Base-by-base conservation (phyloP, 805 yeast species). In the Cephaloascus albidus region DNA sequence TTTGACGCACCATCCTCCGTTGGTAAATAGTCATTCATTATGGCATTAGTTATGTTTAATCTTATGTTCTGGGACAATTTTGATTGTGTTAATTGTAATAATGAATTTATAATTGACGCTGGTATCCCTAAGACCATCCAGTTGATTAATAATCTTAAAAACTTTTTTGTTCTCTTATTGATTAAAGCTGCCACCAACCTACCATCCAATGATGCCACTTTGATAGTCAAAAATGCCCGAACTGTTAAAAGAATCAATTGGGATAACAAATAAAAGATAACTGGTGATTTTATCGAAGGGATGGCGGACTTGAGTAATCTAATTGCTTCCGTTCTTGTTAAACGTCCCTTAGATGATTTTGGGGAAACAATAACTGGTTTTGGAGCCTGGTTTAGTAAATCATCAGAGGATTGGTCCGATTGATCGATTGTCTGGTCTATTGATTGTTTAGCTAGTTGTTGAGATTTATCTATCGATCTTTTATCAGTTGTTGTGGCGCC, bases 81-180 rank as follows among this genome's bases (percentile, higher is more conserved):
- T 43, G 68, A 72, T 35, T 78, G 79, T 2, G 80, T 70, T 62
- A 76, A 81, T 14, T 69, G 65, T 39, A 88, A 69, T 39, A 84
- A 57, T 0, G 95, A 76, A 50, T 88, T 86, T 8, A 85, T 80
- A 23, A 85, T 52, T 2, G 95, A 74, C 2, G 95, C 93, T 0
- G 97, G 97, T 8, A 87, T 55, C 10, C 96, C 96, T 12, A 89
- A 66, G 14, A 76, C 49, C 81, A 89, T 75, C 97, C 97, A 89
- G 50, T 75, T 68, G 2, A 73, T 65, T 40, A 88, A 58, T 20
- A 82, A 70, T 43, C 72, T 70, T 41, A 80, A 62, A 51, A 89
- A 88, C 35, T 67, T 68, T 36, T 70, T 65, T 44, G 87, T 82
- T 38, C 72, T 70, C 45, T 82, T 85, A 33, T 81, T 72, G 20